These are phyloP conservation scores for Microdochium bolleyi DNA, from an alignment of 2,329 filamentous ascomycete genomes.

Conservation along the genomic window DNA sequence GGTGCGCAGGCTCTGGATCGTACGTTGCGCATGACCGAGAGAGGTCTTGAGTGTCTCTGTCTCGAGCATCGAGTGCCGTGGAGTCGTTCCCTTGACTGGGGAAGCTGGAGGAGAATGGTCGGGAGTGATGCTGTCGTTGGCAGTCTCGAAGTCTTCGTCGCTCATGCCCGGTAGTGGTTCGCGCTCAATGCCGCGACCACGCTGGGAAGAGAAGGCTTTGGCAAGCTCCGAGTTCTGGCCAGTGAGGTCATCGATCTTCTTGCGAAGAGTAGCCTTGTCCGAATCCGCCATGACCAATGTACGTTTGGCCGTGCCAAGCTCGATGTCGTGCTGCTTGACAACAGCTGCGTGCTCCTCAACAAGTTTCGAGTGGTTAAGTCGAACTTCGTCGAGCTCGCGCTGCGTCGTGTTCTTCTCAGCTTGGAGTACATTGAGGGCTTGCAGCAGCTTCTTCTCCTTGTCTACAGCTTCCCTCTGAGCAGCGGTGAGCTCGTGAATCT, in stretches of 20 bases:
- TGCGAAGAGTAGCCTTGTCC: constrained; percentile 70
- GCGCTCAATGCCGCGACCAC: constrained; percentile 59
- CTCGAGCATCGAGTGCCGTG: constrained; percentile 85
- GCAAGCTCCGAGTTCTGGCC: constrained; percentile 88
- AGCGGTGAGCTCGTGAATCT: constrained; percentile 74
- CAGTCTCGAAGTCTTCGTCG: constrained; percentile 56
- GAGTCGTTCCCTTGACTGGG: constrained; percentile 86
- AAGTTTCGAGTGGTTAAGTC: constrained; percentile 69
- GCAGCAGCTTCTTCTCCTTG: constrained; percentile 73
- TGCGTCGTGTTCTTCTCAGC: constrained; percentile 72
- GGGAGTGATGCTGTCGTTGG: constrained; percentile 64
- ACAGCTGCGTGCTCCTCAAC: constrained; percentile 69
- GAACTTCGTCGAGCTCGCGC: constrained; percentile 86
- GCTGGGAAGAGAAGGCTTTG: constrained; percentile 67
- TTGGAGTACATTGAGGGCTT: constrained; percentile 60
- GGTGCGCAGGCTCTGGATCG: constrained; percentile 91
- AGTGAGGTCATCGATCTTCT: constrained; percentile 80
- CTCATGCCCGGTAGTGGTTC: constrained; percentile 50
- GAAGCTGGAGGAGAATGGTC: constrained; percentile 88
- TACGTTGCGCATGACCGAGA: constrained; percentile 86
- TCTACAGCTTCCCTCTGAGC: constrained; percentile 69
- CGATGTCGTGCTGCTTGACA: constrained; percentile 81
- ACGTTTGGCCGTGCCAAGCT: constrained; percentile 76
- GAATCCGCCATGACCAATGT: constrained; percentile 70
- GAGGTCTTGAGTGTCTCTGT: constrained; percentile 93